Base-by-base conservation (phyloP, 2,329 filamentous ascomycete species). In the Epichloe coenophiala region DNA sequence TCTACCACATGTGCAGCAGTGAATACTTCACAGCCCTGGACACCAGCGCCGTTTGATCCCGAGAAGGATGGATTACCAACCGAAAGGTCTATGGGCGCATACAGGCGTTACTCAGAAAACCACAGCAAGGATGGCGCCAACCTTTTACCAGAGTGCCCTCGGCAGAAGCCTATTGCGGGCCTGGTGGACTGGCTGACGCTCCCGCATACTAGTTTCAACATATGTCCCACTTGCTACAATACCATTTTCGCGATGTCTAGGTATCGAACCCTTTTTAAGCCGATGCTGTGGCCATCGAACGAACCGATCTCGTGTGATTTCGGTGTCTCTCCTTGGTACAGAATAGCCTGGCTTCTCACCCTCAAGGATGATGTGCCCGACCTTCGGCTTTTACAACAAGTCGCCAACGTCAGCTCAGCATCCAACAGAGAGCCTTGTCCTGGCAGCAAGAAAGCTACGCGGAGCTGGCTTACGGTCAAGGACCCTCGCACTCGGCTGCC, bases 161-260 rank as follows among this genome's bases (percentile, higher is more conserved):
- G 87, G 53, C 78, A 76, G 39, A 69, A 74, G 4, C 77, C 79
- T 11, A 75, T 80, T 12, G 69, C 76, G 9, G 81, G 82, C 2
- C 76, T 82, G 54, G 72, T 83, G 54, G 88, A 93, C 60, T 96
- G 90, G 87, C 81, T 89, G 54, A 90, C 84, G 0, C 72, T 96
- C 4, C 79, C 80, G 4, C 78, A 80, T 13, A 78, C 82, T 54
- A 76, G 81, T 12, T 85, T 96, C 58, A 80, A 87, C 55, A 84
- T 96, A 44, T 96, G 91, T 59, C 86, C 88, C 0, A 79, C 78
- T 12, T 97, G 91, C 67, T 88, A 86, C 63, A 73, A 76, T 3
- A 74, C 75, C 5, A 77, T 88, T 8, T 88, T 91, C 57, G 75
- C 74, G 13, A 71, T 77, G 21, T 85, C 86, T 0, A 73, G 78